A percentile compares a stretch with the other conserved stretches of the same genome.
These are phyloP conservation scores for Amborella trichopoda DNA, from an alignment of 164 flowering plant genomes.

Conservation along the genomic window DNA sequence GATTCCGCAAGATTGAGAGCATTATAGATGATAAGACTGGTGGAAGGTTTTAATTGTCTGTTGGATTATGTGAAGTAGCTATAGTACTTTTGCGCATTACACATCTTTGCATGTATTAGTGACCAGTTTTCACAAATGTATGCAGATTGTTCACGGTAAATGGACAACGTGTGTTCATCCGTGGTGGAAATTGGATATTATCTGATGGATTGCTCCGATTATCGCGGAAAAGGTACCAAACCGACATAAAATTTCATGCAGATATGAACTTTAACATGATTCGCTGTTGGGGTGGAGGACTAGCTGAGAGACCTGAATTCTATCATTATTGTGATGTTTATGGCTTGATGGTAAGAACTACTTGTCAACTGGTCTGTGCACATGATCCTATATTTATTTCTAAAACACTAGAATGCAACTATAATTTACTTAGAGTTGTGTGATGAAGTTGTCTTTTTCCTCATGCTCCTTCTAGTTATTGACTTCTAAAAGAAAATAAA, in stretches of 20 bases:
- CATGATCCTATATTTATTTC: too few species aligned
- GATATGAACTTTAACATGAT: constrained; percentile 98
- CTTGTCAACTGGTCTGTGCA: too few species aligned
- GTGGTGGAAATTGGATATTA: constrained; percentile 97
- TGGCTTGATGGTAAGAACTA: constrained; percentile 93
- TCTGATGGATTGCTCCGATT: constrained; percentile 90
- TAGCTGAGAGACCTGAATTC: constrained; percentile 96
- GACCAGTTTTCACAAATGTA: background rate
- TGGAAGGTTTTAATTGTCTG: constrained; percentile 54
- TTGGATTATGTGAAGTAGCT: background rate
- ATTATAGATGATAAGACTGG: constrained; percentile 72
- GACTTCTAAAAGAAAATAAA: too few species aligned
- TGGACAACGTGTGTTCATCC: constrained; percentile 84
- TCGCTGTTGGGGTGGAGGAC: constrained; percentile 98
- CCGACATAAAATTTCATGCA: constrained; percentile 94
- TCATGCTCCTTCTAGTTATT: too few species aligned
- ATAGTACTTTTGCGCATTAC: background rate
- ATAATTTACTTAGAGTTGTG: too few species aligned
- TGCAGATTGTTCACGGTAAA: constrained; percentile 89
- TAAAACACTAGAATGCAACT: too few species aligned
- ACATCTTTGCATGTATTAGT: background rate
- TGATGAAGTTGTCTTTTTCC: too few species aligned
- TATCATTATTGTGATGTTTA: constrained; percentile 91
- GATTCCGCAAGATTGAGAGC: constrained; percentile 92
- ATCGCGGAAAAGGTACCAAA: constrained; percentile 64